Evolutionary conservation across 2,329 filamentous ascomycete genomes (phyloP), one percentile per base, ranked within the genome.

Genomic region (Colletotrichum lini): DNA sequence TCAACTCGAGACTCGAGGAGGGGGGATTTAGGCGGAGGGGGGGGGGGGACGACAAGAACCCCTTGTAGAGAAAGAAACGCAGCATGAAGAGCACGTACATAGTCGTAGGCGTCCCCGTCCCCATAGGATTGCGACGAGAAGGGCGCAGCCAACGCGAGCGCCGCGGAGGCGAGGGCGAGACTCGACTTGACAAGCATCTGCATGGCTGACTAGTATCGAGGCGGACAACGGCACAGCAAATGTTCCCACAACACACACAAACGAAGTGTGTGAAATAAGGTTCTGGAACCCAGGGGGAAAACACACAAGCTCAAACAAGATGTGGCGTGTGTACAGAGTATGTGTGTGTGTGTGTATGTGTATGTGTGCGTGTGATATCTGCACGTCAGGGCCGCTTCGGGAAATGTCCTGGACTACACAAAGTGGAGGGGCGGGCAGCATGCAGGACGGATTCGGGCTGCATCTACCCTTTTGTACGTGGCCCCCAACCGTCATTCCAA

Each of bases 161-260:
- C 69, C 57, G 60, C 69, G 38, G 59, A 47, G 21, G 64, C 68
- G 47, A 66, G 23, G 44, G 65, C n/a, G 56, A 73, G 64, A 38
- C 54, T 59, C 59, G 56, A 65, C 50, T 67, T 69, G 54, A 72
- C 59, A 60, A 73, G 69, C 72, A 73, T 73, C 35, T 38, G 35
- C 35, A 38, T 38, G 35, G 35, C 35, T 38, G 35, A 38, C 35
- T 38, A 10, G 35, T 38, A 38, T 38, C 10, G 9, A 38, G 35
- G 9, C 35, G 35, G 30, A 35, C 8, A 35, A 35, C 2, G 35
- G 8, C 35, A 10, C 35, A 38, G 35, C 35, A 38, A 38, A 38
- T 38, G 35, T 38, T 38, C 35, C 35, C 35, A 38, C 9, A 10
- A 38, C 35, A 38, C 35, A 38, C 8, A 9, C 35, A 38, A 10